Evolutionary conservation across 345 rosid species (phyloP), one percentile per base, ranked within the genome.

Genomic region (Brassica cretica): DNA sequence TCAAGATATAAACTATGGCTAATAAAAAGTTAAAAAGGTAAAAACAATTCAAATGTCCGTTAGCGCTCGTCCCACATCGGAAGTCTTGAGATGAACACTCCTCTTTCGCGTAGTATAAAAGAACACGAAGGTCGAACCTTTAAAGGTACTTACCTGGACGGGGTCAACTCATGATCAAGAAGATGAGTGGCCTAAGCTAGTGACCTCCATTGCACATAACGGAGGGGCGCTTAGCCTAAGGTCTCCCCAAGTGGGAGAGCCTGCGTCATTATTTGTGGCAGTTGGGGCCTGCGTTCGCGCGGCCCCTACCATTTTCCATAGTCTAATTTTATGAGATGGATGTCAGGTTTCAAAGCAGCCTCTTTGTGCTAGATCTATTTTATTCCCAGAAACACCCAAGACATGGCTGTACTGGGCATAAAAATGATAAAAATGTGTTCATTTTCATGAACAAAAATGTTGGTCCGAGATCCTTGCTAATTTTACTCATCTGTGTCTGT

Each of bases 211-310:
- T 83, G 85, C 81, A 83, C 83, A 2, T 32, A 0, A 0, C 0
- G 73, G 76, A 72, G 21, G 81, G 78, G 78, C 30, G 66, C 76
- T 76, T 9, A 29, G 76, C 69, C 6, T 83, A 80, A 83, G 82
- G 80, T 80, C 86, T 83, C 62, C 82, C 68, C 76, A 51, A 10
- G 84, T 8, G 73, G 86, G 66, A 85, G 92, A 85, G 89, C 84
- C 87, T 86, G 79, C 84, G 82, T 83, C 87, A 85, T 85, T 82
- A 85, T 87, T 88, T 86, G 86, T 85, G 70, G 76, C 2, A 70
- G 86, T 0, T 75, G 85, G 76, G 89, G 84, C 84, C 70, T 83
- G 90, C 88, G 83, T 85, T 46, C 88, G 89, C 88, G 86, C 88
- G 67, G 88, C 88, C 88, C 72, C 84, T 74, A 0, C 62, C 63